Percentiles rank a stretch among this genome's conserved stretches.
Conservation (phyloP, 1,284 basidiomycete genomes). For the Leccinum holopus region DNA sequence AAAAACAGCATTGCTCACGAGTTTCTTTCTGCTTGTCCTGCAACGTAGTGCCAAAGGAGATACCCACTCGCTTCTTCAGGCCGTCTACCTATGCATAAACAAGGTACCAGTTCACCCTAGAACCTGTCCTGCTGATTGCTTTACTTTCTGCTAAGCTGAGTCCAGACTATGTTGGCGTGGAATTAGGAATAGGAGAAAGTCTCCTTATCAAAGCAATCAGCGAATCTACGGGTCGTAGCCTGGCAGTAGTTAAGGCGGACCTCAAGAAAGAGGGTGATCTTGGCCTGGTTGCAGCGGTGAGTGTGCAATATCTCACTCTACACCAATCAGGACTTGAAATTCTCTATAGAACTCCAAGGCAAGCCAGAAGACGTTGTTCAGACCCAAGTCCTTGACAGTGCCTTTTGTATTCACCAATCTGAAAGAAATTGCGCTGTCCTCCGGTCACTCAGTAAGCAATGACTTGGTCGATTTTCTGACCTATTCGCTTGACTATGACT, state of each 20-base stretch:
- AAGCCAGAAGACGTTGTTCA: constrained; percentile 94
- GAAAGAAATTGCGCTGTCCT: constrained; percentile 82
- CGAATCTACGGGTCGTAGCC: constrained; percentile 88
- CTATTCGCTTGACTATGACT: constrained; percentile 8
- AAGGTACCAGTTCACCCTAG: constrained; percentile 53
- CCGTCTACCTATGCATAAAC: constrained; percentile 97
- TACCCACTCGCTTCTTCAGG: constrained; percentile 72
- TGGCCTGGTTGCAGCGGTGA: constrained; percentile 91
- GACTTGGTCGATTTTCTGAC: not conserved
- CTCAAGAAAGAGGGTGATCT: constrained; percentile 94
- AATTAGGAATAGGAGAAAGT: constrained; percentile 96
- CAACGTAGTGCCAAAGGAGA: constrained; percentile 75
- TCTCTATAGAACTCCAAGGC: constrained; percentile 80
- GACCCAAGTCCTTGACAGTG: constrained; percentile 88
- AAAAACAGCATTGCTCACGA: constrained; percentile 87
- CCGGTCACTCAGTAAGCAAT: constrained; percentile 72
- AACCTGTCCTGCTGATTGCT: not conserved
- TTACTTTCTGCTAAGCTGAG: constrained; percentile 59
- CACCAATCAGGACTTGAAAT: not conserved
- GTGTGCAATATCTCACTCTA: not conserved
- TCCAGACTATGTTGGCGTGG: constrained; percentile 95
- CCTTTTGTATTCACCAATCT: constrained; percentile 85
- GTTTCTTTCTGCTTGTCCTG: constrained; percentile 89
- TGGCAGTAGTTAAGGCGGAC: constrained; percentile 85
- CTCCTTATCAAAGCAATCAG: constrained; percentile 94